Evolutionary conservation across 768 basidiomycete species (phyloP).

Genomic region (Podaxis carcinomalis): DNA sequence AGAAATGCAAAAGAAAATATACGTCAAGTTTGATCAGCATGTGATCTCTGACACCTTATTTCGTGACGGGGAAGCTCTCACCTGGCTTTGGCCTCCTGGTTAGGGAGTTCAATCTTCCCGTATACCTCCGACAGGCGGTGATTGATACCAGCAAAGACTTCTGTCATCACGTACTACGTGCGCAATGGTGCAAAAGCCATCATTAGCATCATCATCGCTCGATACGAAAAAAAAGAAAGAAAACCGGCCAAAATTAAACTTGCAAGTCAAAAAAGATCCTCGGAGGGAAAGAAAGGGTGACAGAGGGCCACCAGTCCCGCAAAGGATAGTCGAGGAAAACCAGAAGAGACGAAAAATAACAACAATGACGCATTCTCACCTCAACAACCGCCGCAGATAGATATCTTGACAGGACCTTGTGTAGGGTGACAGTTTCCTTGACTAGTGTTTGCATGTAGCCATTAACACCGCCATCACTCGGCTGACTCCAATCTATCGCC

Average conservation of each 20-base stretch:
- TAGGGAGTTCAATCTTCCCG: slow-evolving; percentile 74
- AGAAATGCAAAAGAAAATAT: not conserved
- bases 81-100: slow-evolving; percentile 83
- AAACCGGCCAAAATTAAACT: slow-evolving; percentile 7
- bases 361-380: slow-evolving; percentile 40
- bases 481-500: slow-evolving; percentile 75
- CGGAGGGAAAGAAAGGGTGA: not conserved
- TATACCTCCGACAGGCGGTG: slow-evolving; percentile 88
- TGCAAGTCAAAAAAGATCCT: slow-evolving; percentile 6
- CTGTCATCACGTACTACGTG: slow-evolving; percentile 82
- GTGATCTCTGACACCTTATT: not conserved
- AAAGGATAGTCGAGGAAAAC: not conserved
- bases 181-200: not conserved
- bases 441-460: slow-evolving; percentile 92
- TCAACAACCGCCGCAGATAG: slow-evolving; percentile 75
- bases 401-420: slow-evolving; percentile 94
- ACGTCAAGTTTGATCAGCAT: not conserved
- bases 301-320: not conserved
- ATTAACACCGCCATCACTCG: slow-evolving; percentile 60
- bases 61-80: slow-evolving; percentile 29
- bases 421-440: slow-evolving; percentile 92
- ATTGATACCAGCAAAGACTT: slow-evolving; percentile 92
- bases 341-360: slow-evolving; percentile 13
- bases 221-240: slow-evolving; percentile 7
- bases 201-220: slow-evolving; percentile 6